phyloP scores from a whole-genome alignment of 2,329 filamentous ascomycete genomes.

The Piedraia hortae region DNA sequence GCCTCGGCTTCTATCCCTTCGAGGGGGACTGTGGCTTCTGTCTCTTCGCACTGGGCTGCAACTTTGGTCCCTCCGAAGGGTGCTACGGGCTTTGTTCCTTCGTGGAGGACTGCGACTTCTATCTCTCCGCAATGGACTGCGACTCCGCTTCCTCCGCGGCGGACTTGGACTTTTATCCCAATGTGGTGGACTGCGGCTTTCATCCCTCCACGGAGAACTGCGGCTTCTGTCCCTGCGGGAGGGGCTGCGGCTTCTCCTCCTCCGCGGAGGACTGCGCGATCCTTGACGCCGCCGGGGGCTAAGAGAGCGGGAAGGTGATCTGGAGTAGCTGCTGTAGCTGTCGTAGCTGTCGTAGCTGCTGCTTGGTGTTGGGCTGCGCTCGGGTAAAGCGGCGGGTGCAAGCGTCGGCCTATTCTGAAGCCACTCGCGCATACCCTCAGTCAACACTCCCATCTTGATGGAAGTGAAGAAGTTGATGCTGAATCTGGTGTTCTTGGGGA shows the following conservation, averaged over 20 bases:
- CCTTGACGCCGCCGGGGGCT: too few species aligned
- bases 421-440: constrained; percentile 80
- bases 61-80: too few species aligned
- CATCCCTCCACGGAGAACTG: too few species aligned
- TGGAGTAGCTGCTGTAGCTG: constrained; percentile 45
- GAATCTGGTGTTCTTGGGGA: constrained; percentile 73
- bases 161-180: too few species aligned
- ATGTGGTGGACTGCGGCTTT: too few species aligned
- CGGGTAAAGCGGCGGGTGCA: constrained; percentile 37
- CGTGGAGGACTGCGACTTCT: too few species aligned
- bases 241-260: constrained; percentile 3
- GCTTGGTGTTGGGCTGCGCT: constrained; percentile 22
- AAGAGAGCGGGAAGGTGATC: constrained; percentile 7
- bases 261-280: constrained; percentile 7
- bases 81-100: too few species aligned
- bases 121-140: too few species aligned
- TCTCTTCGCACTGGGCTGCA: neutral
- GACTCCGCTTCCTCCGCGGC: too few species aligned
- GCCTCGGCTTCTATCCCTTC: too few species aligned
- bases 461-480: constrained; percentile 99
- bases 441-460: constrained; percentile 83
- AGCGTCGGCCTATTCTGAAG: constrained; percentile 78
- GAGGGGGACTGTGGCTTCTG: constrained; percentile 1
- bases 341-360: constrained; percentile 51
- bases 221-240: constrained; percentile 3